phyloP scores from a whole-genome alignment of 352 stramenopile genomes.

The Blastocystis sp. region DNA sequence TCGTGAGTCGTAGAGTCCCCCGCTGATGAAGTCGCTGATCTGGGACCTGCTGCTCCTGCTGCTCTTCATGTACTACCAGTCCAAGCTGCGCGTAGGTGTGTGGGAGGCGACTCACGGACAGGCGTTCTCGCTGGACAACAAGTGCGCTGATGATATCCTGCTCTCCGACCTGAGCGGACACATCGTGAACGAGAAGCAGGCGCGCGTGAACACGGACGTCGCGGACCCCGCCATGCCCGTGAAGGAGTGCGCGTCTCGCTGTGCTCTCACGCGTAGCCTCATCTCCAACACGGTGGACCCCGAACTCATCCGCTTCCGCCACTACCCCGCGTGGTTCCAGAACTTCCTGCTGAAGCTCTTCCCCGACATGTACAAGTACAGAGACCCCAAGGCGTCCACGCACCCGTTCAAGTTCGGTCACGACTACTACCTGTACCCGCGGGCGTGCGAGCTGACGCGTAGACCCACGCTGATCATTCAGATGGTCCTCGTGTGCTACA shows the following conservation, averaged over 20 bases:
- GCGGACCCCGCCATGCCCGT: conserved; percentile 49
- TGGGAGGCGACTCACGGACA: neutral
- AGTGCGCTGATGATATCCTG: conserved; percentile 32
- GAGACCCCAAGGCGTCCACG: conserved; percentile 4
- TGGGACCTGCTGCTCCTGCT: conserved; percentile 66
- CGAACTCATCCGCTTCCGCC: conserved; percentile 32
- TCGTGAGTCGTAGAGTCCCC: neutral
- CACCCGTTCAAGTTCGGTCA: conserved; percentile 66
- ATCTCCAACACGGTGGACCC: conserved; percentile 39
- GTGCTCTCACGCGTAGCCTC: conserved; percentile 25
- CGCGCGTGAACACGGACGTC: conserved; percentile 12
- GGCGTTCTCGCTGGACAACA: conserved; percentile 28
- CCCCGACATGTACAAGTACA: conserved; percentile 42
- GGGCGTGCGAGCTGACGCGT: neutral
- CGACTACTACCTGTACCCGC: conserved; percentile 35
- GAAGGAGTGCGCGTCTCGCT: conserved; percentile 17
- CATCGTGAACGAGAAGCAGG: neutral
- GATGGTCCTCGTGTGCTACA: conserved; percentile 15
- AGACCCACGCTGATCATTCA: conserved; percentile 45
- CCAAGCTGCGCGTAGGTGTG: neutral
- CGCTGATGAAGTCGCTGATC: conserved; percentile 29
- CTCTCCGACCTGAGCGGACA: neutral
- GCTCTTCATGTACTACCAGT: conserved; percentile 25
- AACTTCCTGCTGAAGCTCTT: conserved; percentile 57
- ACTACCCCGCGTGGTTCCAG: conserved; percentile 32